Evolutionary conservation across 371 early-diverging fungal genomes (phyloP).

Genomic region (Mucor saturninus): DNA sequence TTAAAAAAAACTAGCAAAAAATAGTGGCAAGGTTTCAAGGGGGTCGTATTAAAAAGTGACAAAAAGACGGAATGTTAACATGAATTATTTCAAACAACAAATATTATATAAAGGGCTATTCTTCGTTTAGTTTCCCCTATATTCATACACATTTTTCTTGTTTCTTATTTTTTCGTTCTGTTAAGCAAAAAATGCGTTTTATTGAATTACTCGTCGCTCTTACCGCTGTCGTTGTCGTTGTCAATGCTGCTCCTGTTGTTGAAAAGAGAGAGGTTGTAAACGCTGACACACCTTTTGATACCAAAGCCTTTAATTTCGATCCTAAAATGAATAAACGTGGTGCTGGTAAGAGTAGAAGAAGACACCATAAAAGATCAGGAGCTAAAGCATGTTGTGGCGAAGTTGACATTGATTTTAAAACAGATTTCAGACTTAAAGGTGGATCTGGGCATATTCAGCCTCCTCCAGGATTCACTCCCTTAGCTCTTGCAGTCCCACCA

Average conservation of each 20-base stretch:
- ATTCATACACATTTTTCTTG: neutral
- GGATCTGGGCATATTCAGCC: neutral
- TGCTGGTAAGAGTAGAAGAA: neutral
- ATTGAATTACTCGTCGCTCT: neutral
- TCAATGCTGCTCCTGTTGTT: neutral
- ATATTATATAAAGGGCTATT: neutral
- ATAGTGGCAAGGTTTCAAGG: too few species aligned
- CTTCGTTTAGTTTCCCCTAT: neutral
- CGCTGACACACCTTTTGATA: neutral
- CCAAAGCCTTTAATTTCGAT: neutral
- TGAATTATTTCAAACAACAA: too few species aligned
- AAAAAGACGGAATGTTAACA: too few species aligned
- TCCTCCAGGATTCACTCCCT: neutral
- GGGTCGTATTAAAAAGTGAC: too few species aligned
- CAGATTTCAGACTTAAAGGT: neutral
- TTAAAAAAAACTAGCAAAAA: too few species aligned
- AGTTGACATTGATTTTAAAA: neutral
- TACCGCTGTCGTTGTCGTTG: neutral
- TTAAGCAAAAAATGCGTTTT: constrained; percentile 4
- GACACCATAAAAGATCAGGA: neutral
- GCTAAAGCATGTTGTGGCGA: neutral
- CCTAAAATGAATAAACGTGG: neutral
- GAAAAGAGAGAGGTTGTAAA: neutral
- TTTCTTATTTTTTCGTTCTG: neutral
- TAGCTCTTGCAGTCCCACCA: neutral